Evolutionary conservation across 2,329 filamentous ascomycete species (phyloP).

Genomic region (Penicillium brevicompactum): DNA sequence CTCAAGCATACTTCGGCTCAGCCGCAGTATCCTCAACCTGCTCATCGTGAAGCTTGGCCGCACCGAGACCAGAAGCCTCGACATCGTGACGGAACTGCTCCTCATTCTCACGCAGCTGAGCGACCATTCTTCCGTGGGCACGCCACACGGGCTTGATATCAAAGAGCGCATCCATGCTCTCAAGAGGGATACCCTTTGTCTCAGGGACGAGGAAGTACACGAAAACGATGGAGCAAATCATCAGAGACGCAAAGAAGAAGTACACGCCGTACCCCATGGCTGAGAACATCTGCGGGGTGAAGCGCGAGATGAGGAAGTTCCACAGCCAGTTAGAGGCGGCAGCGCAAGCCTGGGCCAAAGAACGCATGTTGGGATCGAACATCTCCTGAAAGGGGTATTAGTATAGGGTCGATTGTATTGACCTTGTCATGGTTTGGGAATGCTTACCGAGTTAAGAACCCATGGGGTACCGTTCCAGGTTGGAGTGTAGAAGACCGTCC

Average conservation of each 20-base stretch:
- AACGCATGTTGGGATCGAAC: slow-evolving; percentile 70
- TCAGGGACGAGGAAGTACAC: slow-evolving; percentile 65
- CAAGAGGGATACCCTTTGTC: slow-evolving; percentile 65
- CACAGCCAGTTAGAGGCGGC: slow-evolving; percentile 42
- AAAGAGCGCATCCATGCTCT: slow-evolving; percentile 66
- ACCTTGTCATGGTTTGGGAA: not conserved
- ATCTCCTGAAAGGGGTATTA: slow-evolving; percentile 54
- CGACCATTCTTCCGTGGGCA: slow-evolving; percentile 38
- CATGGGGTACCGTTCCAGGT: slow-evolving; percentile 76
- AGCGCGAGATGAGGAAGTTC: slow-evolving; percentile 41
- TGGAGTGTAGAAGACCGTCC: slow-evolving; percentile 73
- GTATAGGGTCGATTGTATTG: not conserved
- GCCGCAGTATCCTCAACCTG: slow-evolving; percentile 19
- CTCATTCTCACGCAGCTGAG: slow-evolving; percentile 37
- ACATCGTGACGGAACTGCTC: slow-evolving; percentile 34
- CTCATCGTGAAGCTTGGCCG: slow-evolving; percentile 16
- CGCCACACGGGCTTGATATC: slow-evolving; percentile 38
- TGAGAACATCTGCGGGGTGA: slow-evolving; percentile 48
- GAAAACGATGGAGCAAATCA: slow-evolving; percentile 59
- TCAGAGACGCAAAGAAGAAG: slow-evolving; percentile 67
- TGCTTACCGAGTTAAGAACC: slow-evolving; percentile 65
- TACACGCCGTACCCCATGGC: slow-evolving; percentile 61
- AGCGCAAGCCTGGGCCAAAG: slow-evolving; percentile 72
- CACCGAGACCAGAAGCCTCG: slow-evolving; percentile 20
- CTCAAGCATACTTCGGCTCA: slow-evolving; percentile 19